phyloP scores from a whole-genome alignment of 179 eudicot genomes.

The Beta lomatogona region DNA sequence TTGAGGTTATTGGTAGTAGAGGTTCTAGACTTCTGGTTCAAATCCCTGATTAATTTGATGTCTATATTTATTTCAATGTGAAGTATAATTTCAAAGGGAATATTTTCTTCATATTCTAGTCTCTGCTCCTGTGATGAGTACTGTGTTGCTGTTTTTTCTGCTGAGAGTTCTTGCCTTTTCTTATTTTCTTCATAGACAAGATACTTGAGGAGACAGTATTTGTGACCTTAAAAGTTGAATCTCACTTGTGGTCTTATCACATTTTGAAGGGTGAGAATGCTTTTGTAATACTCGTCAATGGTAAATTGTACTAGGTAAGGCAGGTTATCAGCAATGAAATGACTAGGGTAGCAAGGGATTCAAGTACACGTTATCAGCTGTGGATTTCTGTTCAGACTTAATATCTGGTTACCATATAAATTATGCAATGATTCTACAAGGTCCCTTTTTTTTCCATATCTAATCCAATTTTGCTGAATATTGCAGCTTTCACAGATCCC shows the following conservation, averaged over 20 bases:
- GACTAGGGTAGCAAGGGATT: neutral
- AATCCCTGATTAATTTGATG: neutral
- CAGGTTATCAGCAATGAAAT: neutral
- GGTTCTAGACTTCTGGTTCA: neutral
- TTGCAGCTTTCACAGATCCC: constrained; percentile 86
- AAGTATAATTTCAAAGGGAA: neutral
- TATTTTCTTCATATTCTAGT: neutral
- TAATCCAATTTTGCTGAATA: constrained; percentile 8
- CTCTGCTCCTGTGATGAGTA: neutral
- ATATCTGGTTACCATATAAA: neutral
- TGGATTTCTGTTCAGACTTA: neutral
- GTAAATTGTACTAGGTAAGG: neutral
- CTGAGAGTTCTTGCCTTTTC: neutral
- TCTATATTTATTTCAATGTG: neutral
- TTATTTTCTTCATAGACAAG: neutral
- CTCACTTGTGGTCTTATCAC: neutral
- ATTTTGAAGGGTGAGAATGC: neutral
- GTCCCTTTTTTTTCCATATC: neutral
- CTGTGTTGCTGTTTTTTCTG: neutral
- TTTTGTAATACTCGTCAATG: neutral
- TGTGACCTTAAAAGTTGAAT: neutral
- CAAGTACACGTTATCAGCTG: neutral
- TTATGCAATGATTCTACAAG: neutral
- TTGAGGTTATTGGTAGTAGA: neutral
- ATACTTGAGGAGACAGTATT: neutral